Conservation (phyloP, 2,329 filamentous ascomycete species). For the Fusarium brachygibbosum region DNA sequence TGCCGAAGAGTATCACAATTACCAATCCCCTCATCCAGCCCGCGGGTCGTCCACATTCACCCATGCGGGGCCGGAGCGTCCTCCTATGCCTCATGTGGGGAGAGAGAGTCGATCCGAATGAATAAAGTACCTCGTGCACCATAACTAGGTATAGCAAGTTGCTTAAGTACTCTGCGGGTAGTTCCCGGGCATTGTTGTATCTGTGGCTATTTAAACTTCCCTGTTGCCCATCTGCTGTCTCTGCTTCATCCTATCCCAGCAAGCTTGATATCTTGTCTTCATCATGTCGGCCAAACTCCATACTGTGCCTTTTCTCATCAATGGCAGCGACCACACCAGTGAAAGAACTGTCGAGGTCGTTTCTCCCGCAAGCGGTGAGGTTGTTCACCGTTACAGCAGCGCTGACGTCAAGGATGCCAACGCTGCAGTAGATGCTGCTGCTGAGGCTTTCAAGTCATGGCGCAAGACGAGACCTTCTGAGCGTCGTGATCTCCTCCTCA, state of each 20-base stretch:
- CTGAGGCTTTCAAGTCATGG: constrained; percentile 79
- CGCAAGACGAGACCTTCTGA: constrained; percentile 69
- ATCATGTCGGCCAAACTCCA: constrained; percentile 41
- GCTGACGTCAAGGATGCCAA: constrained; percentile 69
- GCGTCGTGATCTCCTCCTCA: constrained; percentile 78
- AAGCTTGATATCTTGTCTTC: constrained; percentile 2
- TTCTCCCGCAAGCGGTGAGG: constrained; percentile 66
- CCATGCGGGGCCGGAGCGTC: constrained; percentile 34
- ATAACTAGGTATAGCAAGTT: constrained; percentile 10
- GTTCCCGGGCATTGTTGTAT: neutral
- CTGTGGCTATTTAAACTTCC: constrained; percentile 36
- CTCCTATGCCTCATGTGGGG: constrained; percentile 15
- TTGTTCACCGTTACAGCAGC: constrained; percentile 69
- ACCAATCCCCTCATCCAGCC: constrained; percentile 31
- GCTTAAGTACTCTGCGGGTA: neutral
- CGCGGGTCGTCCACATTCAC: constrained; percentile 25
- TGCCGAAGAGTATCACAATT: constrained; percentile 31
- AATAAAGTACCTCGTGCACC: constrained; percentile 2
- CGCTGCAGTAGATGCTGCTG: constrained; percentile 66
- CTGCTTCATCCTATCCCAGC: neutral
- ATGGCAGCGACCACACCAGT: constrained; percentile 61
- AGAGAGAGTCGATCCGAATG: constrained; percentile 18
- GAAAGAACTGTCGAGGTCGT: constrained; percentile 67
- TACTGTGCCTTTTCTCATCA: constrained; percentile 59
- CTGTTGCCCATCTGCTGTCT: neutral